Evolutionary conservation across 192 early-diverging fungal genomes (phyloP), one percentile per base, ranked within the genome.

Genomic region (Entomortierella chlamydospora): DNA sequence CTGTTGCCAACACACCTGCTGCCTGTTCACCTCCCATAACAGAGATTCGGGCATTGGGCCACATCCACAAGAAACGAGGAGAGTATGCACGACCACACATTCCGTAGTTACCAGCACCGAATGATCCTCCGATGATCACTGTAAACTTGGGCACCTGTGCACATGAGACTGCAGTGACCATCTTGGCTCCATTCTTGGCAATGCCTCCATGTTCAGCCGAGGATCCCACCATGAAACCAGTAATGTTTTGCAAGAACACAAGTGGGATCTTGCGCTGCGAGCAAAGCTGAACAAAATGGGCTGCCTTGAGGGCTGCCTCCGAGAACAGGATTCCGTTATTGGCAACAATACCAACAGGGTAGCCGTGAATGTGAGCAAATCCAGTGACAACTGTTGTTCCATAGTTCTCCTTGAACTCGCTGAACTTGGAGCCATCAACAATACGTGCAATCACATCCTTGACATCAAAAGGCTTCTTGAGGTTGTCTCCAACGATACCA

Each of bases 21-120:
- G 95, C 94, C 83, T 99, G 95, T 82, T 98, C 96, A 54, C 97
- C 97, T 65, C 97, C 97, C 97, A 99, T 99, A 13, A 99, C 97
- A 34, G 93, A 94, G 68, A 99, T 96, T 25, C 97, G 88, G 26
- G 95, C 90, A 64, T 93, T 93, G 79, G 97, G 97, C 94, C 95
- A 99, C 87, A 93, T 94, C 95, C 95, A 99, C 68, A 99, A 84
- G 89, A 99, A 98, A 25, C 97, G 81, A 17, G 97, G 97, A 42
- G 89, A 83, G 85, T 94, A 97, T 0, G 97, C 95, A 57, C 97
- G 85, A 6, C 97, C 97, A 73, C 97, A 97, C 97, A 97, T 98
- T 39, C 97, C 97, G 73, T 98, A 97, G 87, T 98, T 98, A 78
- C 97, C 94, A 25, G 92, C 93, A 51, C 93, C 91, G 54, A 93